Evolutionary conservation across 2,329 filamentous ascomycete genomes (phyloP).

Genomic region (Colletotrichum sp.): DNA sequence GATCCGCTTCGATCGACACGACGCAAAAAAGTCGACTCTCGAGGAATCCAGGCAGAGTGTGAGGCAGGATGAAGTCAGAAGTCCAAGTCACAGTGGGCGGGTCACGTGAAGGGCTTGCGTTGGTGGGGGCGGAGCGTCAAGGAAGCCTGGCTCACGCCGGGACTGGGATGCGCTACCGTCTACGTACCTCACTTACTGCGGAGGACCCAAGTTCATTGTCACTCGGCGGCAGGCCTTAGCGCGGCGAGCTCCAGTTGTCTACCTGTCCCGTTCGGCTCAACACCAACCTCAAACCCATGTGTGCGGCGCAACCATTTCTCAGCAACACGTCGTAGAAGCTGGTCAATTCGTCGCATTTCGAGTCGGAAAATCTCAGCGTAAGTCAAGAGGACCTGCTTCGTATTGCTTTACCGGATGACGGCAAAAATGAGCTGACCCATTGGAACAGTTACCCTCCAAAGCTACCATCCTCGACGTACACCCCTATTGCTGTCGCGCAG

Average conservation of each 20-base stretch:
- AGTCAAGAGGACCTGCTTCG: background rate
- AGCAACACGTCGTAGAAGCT: background rate
- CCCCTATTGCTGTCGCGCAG: constrained; percentile 7
- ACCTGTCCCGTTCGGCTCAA: constrained; percentile 14
- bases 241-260: constrained; percentile 18
- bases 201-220: constrained; percentile 5
- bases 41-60: background rate
- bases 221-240: constrained; percentile 9
- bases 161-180: background rate
- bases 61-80: constrained; percentile 21
- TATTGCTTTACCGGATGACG: background rate
- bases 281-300: background rate
- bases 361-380: background rate
- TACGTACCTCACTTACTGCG: background rate
- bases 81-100: constrained; percentile 11
- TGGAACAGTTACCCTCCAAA: background rate
- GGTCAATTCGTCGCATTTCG: background rate
- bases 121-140: constrained; percentile 21
- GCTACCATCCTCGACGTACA: constrained; percentile 21
- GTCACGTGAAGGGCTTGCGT: constrained; percentile 21
- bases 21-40: constrained; percentile 14
- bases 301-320: background rate
- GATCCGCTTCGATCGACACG: constrained; percentile 10
- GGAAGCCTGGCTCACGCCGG: background rate
- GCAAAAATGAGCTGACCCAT: background rate